Evolutionary conservation across 2,329 filamentous ascomycete genomes (phyloP).

Genomic region (Xylaria sp.): DNA sequence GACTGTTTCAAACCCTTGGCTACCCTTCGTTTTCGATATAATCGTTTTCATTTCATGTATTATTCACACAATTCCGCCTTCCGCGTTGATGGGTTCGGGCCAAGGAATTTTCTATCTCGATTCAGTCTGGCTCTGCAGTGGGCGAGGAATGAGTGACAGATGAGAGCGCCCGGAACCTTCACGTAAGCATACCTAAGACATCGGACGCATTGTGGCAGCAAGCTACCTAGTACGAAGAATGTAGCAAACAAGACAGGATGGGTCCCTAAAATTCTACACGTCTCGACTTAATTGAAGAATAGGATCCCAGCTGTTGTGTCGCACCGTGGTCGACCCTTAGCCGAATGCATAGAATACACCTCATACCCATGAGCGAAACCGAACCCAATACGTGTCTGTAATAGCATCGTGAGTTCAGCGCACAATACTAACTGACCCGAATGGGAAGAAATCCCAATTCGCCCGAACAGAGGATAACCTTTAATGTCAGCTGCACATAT

Average conservation of each 20-base stretch:
- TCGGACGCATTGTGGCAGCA: neutral
- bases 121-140: neutral
- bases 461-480: no score
- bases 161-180: neutral
- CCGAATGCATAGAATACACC: neutral
- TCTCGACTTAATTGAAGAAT: neutral
- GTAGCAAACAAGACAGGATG: neutral
- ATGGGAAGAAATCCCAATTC: no score
- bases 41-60: neutral
- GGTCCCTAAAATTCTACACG: neutral
- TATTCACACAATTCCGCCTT: neutral
- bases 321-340: neutral
- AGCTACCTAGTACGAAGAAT: neutral
- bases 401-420: no score
- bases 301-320: neutral
- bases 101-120: neutral
- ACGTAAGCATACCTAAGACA: neutral
- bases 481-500: neutral
- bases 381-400: neutral
- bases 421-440: no score
- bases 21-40: neutral
- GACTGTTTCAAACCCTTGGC: neutral
- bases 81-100: neutral
- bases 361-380: neutral
- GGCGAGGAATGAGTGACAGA: neutral